A percentile compares a stretch with the other conserved stretches of the same genome.
Conservation (phyloP, 2,329 filamentous ascomycete species). For the Peltaster fructicola region DNA sequence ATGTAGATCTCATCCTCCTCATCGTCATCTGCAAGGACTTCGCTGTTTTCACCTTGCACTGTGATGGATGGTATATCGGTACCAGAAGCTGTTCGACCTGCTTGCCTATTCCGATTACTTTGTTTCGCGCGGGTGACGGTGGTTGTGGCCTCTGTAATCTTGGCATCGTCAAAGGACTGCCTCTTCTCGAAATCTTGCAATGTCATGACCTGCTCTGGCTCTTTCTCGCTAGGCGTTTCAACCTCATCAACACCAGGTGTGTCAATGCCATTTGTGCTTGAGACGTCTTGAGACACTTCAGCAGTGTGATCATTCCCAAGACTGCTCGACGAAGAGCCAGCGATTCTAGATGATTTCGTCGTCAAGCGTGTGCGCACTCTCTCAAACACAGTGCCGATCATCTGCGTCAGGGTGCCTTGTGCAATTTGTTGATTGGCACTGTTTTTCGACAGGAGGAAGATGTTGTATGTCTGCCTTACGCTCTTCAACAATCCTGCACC, state of each 20-base stretch:
- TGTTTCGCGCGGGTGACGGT: conserved; percentile 43
- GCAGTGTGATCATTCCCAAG: conserved; percentile 15
- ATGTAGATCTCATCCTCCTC: conserved; percentile 92
- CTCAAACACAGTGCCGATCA: conserved; percentile 97
- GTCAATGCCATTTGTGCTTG: conserved; percentile 13
- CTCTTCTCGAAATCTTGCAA: conserved; percentile 51
- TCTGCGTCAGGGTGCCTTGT: conserved; percentile 90
- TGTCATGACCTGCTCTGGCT: conserved; percentile 33
- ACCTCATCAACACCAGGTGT: conserved; percentile 15
- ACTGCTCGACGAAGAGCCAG: conserved; percentile 34
- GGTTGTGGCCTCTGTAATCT: conserved; percentile 49
- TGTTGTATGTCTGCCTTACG: conserved; percentile 95
- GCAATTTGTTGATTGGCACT: conserved; percentile 93
- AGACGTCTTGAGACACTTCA: conserved; percentile 15
- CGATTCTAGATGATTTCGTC: conserved; percentile 66
- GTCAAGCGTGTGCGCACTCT: conserved; percentile 73
- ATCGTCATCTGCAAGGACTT: conserved; percentile 50
- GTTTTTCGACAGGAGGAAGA: conserved; percentile 87
- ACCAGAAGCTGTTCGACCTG: conserved; percentile 27
- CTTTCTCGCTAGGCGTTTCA: conserved; percentile 24
- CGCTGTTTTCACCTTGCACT: conserved; percentile 20
- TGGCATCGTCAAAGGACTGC: conserved; percentile 47
- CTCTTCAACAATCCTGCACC: conserved; percentile 91
- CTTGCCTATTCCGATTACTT: conserved; percentile 11
- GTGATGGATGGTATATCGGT: conserved; percentile 22